Evolutionary conservation across 108 stramenopile genomes (phyloP).

Genomic region (Seminavis robusta): DNA sequence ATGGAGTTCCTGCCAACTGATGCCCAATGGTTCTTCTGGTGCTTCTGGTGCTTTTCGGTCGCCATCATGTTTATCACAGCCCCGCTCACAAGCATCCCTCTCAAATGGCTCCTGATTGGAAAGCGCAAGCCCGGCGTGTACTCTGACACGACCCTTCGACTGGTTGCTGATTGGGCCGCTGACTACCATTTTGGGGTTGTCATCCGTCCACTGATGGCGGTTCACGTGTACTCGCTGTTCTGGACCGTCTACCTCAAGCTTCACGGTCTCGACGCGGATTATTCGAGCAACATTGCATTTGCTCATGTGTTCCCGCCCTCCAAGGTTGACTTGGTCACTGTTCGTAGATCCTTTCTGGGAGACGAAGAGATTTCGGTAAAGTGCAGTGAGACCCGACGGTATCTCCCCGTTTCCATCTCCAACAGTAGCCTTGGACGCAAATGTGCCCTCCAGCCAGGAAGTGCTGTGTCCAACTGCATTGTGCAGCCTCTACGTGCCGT

Average conservation of each 20-base stretch:
- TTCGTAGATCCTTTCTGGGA: slow-evolving; percentile 1
- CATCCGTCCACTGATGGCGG: background rate
- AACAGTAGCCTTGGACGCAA: too few species aligned
- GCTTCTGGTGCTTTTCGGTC: background rate
- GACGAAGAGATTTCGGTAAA: too few species aligned
- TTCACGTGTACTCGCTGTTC: background rate
- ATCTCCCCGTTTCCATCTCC: too few species aligned
- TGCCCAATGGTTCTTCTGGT: too few species aligned
- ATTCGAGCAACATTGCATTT: background rate
- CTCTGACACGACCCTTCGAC: background rate
- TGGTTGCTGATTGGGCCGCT: slow-evolving; percentile 1
- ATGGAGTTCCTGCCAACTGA: too few species aligned
- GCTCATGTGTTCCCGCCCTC: background rate
- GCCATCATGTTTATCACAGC: background rate
- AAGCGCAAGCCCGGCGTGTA: slow-evolving; percentile 1
- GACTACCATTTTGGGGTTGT: slow-evolving; percentile 3
- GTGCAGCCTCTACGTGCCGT: too few species aligned
- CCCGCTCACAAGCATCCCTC: slow-evolving; percentile 7
- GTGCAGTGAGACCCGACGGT: too few species aligned
- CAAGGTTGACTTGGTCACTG: slow-evolving; percentile 6
- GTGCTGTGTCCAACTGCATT: too few species aligned
- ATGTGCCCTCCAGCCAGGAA: too few species aligned
- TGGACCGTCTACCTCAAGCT: slow-evolving; percentile 7
- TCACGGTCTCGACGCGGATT: slow-evolving; percentile 7
- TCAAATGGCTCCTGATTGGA: too few species aligned